These are phyloP conservation scores for Yamadazyma takamatsuzukensis DNA, from an alignment of 805 yeast species.

Conservation along the genomic window DNA sequence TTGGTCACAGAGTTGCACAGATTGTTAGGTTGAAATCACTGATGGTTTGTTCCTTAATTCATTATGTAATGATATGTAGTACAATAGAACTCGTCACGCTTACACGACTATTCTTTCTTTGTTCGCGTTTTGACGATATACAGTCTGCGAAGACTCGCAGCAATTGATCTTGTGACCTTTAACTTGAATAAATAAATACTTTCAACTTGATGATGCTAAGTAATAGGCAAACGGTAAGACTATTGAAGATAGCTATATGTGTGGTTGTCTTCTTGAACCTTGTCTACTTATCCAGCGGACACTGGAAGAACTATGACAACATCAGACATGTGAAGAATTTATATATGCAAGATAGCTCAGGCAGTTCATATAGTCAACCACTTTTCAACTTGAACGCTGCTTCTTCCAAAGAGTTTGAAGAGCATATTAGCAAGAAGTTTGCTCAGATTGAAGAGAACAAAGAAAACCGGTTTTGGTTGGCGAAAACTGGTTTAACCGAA, in stretches of 20 bases:
- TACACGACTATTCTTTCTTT: no score
- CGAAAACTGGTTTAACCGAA: slow-evolving; percentile 19
- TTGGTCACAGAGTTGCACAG: slow-evolving; percentile 6
- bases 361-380: slow-evolving; percentile 2
- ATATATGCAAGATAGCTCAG: background rate
- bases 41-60: no score
- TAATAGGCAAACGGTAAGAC: slow-evolving; percentile 1
- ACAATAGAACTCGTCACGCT: no score
- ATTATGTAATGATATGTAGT: no score
- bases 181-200: no score
- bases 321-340: background rate
- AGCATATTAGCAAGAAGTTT: slow-evolving; percentile 6
- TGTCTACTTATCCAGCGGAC: background rate
- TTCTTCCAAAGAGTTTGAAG: slow-evolving; percentile 2
- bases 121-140: no score
- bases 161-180: no score
- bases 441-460: slow-evolving; percentile 13
- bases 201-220: no score
- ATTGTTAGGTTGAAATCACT: slow-evolving; percentile 1
- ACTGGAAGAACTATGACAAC: background rate
- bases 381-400: slow-evolving; percentile 2
- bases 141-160: no score
- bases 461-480: slow-evolving; percentile 19
- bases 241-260: background rate
- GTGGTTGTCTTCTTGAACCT: slow-evolving; percentile 1